phyloP scores from a whole-genome alignment of 2,329 filamentous ascomycete genomes.

The Nemania sp. region DNA sequence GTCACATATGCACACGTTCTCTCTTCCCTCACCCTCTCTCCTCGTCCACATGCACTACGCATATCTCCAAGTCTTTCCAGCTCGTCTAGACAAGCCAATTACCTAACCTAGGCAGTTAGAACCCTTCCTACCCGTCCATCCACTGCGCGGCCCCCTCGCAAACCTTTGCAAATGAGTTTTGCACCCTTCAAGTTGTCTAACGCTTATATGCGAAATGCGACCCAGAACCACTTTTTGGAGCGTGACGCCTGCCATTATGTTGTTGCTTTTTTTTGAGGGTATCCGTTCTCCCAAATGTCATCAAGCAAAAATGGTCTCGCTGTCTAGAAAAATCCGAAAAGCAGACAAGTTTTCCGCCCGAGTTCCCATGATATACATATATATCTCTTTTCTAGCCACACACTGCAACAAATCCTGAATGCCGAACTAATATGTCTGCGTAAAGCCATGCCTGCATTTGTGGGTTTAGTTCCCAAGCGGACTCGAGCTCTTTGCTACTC shows the following conservation, averaged over 20 bases:
- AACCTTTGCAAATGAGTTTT: constrained; percentile 1
- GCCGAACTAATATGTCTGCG: too few species aligned
- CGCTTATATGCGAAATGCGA: neutral
- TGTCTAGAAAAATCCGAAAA: neutral
- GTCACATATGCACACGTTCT: neutral
- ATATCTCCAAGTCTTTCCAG: constrained; percentile 7
- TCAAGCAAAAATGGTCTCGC: neutral
- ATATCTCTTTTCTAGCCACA: neutral
- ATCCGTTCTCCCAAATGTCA: constrained; percentile 1
- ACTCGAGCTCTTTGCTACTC: neutral
- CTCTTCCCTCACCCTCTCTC: too few species aligned
- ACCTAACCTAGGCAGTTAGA: too few species aligned
- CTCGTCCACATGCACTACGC: constrained; percentile 6
- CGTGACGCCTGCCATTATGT: constrained; percentile 8
- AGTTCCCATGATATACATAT: neutral
- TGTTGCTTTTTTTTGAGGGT: neutral
- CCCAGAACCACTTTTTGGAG: constrained; percentile 10
- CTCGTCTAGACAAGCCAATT: neutral
- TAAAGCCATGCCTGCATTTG: neutral
- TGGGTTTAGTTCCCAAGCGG: neutral
- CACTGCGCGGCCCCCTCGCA: too few species aligned
- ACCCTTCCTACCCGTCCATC: neutral
- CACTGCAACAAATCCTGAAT: neutral
- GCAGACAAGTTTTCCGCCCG: neutral
- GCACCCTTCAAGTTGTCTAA: constrained; percentile 7